Conservation (phyloP, 176 grass and related monocot species). For the Oryza glumipatula region DNA sequence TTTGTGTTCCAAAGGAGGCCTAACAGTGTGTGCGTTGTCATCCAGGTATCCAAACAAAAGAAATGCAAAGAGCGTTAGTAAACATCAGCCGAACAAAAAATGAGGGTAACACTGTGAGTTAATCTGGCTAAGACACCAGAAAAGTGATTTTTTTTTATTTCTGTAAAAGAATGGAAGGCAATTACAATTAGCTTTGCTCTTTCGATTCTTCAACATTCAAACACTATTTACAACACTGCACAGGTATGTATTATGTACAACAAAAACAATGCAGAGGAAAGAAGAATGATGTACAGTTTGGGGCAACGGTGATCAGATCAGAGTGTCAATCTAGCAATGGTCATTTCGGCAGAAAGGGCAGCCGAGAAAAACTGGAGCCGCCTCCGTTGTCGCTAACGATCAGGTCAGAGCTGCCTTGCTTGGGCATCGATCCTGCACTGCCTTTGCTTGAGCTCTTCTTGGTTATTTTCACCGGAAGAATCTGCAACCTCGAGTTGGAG, state of each 20-base stretch:
- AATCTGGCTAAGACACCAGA: background rate
- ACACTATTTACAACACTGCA: constrained; percentile 58
- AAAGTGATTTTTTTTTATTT: constrained; percentile 28
- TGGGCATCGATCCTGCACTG: constrained; percentile 11
- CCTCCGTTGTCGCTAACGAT: constrained; percentile 53
- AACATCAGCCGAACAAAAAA: no score
- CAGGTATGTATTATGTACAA: constrained; percentile 47
- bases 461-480: constrained; percentile 88
- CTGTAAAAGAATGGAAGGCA: constrained; percentile 70
- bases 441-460: constrained; percentile 54
- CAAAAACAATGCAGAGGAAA: background rate
- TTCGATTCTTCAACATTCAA: constrained; percentile 45
- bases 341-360: constrained; percentile 86
- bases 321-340: constrained; percentile 31
- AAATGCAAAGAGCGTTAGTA: no score
- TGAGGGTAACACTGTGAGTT: background rate
- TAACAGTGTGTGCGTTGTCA: no score
- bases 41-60: no score
- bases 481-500: constrained; percentile 85
- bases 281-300: constrained; percentile 46
- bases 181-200: constrained; percentile 64
- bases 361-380: constrained; percentile 70
- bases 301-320: constrained; percentile 38
- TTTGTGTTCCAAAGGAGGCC: no score
- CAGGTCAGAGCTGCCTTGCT: constrained; percentile 58